A percentile compares a stretch with the other conserved stretches of the same genome.
phyloP scores from a whole-genome alignment of 1,139 yeast species.

The Suhomyces taliae region DNA sequence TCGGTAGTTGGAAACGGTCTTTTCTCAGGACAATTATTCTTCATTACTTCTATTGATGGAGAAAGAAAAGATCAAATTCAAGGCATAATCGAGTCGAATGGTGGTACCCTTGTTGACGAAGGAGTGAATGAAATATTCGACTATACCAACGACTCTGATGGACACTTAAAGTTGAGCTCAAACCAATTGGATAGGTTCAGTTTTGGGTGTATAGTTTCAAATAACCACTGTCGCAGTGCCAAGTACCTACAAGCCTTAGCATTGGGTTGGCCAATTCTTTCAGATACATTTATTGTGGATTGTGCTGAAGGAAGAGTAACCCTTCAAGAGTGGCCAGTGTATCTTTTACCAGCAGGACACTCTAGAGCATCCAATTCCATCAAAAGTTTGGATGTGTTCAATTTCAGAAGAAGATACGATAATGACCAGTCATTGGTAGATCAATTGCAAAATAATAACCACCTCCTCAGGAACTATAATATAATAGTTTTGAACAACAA shows the following conservation, averaged over 20 bases:
- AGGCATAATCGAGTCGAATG: constrained; percentile 42
- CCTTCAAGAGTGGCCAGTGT: constrained; percentile 48
- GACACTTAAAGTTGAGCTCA: constrained; percentile 13
- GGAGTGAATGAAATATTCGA: constrained; percentile 43
- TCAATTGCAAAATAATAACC: constrained; percentile 42
- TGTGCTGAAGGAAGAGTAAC: constrained; percentile 31
- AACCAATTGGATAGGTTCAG: constrained; percentile 22
- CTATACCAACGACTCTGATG: constrained; percentile 14
- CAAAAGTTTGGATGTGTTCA: constrained; percentile 42
- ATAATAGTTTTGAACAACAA: constrained; percentile 32
- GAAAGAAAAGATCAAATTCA: constrained; percentile 36
- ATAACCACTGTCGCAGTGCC: constrained; percentile 59
- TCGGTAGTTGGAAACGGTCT: not conserved
- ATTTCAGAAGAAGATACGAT: constrained; percentile 35
- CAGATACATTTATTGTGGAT: constrained; percentile 59
- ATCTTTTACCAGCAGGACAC: constrained; percentile 73
- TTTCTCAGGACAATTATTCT: constrained; percentile 23
- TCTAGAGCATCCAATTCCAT: constrained; percentile 37
- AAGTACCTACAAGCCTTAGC: constrained; percentile 86
- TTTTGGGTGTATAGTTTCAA: constrained; percentile 70
- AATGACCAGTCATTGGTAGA: constrained; percentile 22
- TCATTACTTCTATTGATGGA: constrained; percentile 38
- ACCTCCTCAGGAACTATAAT: constrained; percentile 28
- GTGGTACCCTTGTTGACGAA: constrained; percentile 53
- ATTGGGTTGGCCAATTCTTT: constrained; percentile 84